Base-by-base conservation (phyloP, 1,139 yeast species). In the Yamadazyma jaroonii region DNA sequence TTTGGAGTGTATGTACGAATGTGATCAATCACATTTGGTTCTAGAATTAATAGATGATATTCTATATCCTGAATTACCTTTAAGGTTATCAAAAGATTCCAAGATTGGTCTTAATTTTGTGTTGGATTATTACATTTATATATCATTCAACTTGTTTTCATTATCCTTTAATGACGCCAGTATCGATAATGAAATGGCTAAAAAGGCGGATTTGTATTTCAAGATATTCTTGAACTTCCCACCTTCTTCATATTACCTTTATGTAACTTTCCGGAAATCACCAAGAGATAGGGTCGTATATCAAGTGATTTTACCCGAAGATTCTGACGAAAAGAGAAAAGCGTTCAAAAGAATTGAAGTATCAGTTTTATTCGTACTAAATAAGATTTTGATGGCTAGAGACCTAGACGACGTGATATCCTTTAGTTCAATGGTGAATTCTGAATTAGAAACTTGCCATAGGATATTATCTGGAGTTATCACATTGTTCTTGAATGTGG, bases 311-410 rank as follows among this genome's bases (percentile, higher is more conserved):
- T 14, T 34, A 15, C 26, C 25, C 3, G 42, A 40, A 11, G 41
- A 38, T 21, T 9, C 20, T 13, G n/a, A 21, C 2, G 27, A 31
- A 2, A 12, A 27, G 14, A 23, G 35, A 14, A 17, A 27, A 10
- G 14, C 31, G 11, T 33, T 33, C 4, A 63, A 57, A 32, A 51
- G 72, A 36, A 67, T 61, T 34, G 72, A 67, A 39, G 52, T 66
- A 9, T 56, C 72, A 3, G 47, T 66, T 36, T 35, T 64, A 41
- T 67, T 51, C 35, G 40, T 62, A 1, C 36, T 67, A 13, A 65
- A 65, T 39, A 52, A 52, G 38, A 40, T 64, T 13, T 44, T 62
- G 12, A 46, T 51, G 15, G 37, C 58, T 12, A 40, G 48, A 2
- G 52, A 49, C 23, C 37, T 65, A 31, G 45, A 47, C n/a, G 53